phyloP scores from a whole-genome alignment of 352 stramenopile genomes.

The Phytophthora citricola region DNA sequence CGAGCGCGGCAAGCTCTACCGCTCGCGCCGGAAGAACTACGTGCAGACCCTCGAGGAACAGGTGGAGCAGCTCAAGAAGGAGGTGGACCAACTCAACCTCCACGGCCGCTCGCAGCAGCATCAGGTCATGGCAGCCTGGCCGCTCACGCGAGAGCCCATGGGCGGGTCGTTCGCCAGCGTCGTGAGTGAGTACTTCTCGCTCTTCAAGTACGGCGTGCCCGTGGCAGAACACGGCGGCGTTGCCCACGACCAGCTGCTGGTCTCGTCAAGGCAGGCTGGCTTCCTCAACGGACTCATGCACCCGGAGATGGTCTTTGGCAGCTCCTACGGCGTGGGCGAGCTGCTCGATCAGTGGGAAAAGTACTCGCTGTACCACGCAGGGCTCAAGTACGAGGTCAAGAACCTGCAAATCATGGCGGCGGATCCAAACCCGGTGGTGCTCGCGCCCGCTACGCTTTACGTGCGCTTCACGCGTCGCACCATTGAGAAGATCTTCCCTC shows the following conservation, averaged over 20 bases:
- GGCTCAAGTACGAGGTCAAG: slow-evolving; percentile 58
- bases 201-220: slow-evolving; percentile 67
- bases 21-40: slow-evolving; percentile 58
- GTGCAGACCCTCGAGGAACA: slow-evolving; percentile 48
- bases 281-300: slow-evolving; percentile 57
- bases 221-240: slow-evolving; percentile 25
- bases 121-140: slow-evolving; percentile 16
- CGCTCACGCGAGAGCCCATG: slow-evolving; percentile 21
- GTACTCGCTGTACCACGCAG: slow-evolving; percentile 67
- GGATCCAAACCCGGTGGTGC: slow-evolving; percentile 50
- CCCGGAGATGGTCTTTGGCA: slow-evolving; percentile 58
- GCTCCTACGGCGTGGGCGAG: slow-evolving; percentile 48
- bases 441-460: slow-evolving; percentile 51
- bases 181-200: slow-evolving; percentile 67
- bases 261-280: slow-evolving; percentile 34
- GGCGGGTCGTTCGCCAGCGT: slow-evolving; percentile 42
- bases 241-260: slow-evolving; percentile 30
- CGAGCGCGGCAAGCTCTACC: slow-evolving; percentile 69
- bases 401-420: slow-evolving; percentile 46
- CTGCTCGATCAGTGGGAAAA: slow-evolving; percentile 70
- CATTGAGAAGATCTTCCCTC: slow-evolving; percentile 74
- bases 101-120: slow-evolving; percentile 22
- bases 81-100: slow-evolving; percentile 49
- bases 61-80: slow-evolving; percentile 54
- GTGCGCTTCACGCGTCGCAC: slow-evolving; percentile 67